Evolutionary conservation across 306 rosid genomes (phyloP), one percentile per base, ranked within the genome.

Genomic region (Luffa aegyptiaca): DNA sequence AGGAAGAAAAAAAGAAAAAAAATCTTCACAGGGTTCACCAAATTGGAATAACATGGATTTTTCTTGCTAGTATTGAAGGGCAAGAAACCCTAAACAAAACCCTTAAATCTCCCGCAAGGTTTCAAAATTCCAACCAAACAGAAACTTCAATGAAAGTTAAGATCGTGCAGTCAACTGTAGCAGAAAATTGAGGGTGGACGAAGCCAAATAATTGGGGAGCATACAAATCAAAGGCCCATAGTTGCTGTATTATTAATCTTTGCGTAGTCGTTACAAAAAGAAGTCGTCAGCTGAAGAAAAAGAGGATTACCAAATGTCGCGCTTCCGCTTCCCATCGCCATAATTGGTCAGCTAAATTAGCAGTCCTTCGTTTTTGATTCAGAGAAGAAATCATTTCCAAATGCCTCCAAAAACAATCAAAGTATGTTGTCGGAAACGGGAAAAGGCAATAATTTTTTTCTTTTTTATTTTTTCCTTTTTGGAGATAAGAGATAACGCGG

Each of bases 281-380:
- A 73, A 49, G 44, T 49, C 44, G 78, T 73, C 59, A 73, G 62
- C 17, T 16, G 78, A 73, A 73, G 78, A 73, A 73, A 48, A 49
- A 73, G 31, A 49, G 7, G 45, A 16, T 31, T 73, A 73, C 61
- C 78, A 73, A 73, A 73, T 49, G 61, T 13, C 44, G 61, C 13
- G 78, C 5, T 73, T 26, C 45, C 61, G 48, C 44, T 49, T 35
- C 45, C 26, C 20, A 13, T 14, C 59, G 26, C 42, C 59, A 73
- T 31, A 3, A 73, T 73, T 6, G 41, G 20, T 6, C 78, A 48
- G 45, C 78, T 49, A 48, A 73, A 73, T 49, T 26, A 49, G 45
- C 26, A 73, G 46, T 73, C 61, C 78, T 26, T 61, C 5, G 31
- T 49, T 33, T 51, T 3, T 73, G 6, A 11, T 21, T 12, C 3